Conservation (phyloP, 257 asterid species). For the Solanum stenotomum region DNA sequence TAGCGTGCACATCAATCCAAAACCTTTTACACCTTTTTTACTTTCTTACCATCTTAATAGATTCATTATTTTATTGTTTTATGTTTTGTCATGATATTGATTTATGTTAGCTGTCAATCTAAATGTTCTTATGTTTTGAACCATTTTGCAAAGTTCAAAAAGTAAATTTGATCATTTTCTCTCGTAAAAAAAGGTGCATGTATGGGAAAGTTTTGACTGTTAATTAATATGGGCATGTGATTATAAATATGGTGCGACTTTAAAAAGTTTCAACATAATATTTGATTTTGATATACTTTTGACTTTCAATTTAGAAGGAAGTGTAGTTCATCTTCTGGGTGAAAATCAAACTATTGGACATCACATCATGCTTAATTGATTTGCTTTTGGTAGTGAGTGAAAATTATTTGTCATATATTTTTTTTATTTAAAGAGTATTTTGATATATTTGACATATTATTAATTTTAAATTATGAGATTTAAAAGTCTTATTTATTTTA, state of each 20-base stretch:
- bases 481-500: too few relatives aligned
- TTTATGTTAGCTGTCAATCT: background rate
- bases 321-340: background rate
- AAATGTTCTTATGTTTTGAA: background rate
- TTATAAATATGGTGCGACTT: background rate
- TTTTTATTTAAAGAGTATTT: background rate
- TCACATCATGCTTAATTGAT: background rate
- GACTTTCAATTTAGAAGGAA: background rate
- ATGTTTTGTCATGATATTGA: background rate
- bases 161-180: background rate
- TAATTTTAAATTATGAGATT: rapidly evolving
- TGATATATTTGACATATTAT: background rate
- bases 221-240: background rate
- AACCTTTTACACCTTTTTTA: background rate
- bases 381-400: background rate
- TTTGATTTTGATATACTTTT: background rate
- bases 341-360: background rate
- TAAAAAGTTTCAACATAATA: background rate
- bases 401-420: background rate
- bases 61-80: background rate
- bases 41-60: background rate
- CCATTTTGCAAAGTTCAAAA: background rate
- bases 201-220: background rate
- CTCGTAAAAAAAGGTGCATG: background rate
- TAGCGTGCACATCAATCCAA: background rate